phyloP scores from a whole-genome alignment of 176 grass and related monocot species.

The Poa pratensis region DNA sequence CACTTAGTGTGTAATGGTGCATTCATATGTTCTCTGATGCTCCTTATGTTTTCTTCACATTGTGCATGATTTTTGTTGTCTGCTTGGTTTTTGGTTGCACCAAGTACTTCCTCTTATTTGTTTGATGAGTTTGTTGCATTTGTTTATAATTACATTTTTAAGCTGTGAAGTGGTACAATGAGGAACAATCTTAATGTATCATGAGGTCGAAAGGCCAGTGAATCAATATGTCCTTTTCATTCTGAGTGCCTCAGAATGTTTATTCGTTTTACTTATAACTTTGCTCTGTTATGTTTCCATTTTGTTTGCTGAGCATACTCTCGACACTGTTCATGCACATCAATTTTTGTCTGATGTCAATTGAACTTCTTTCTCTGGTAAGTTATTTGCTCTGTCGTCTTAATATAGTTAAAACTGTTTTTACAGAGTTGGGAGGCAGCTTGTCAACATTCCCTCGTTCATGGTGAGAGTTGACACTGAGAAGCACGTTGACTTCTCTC shows the following conservation, averaged over 20 bases:
- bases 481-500: constrained; percentile 81
- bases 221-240: constrained; percentile 1
- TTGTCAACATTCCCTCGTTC: constrained; percentile 83
- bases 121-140: not conserved
- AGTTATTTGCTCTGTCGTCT: not conserved
- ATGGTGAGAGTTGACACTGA: constrained; percentile 78
- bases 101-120: not conserved
- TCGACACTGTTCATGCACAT: not conserved
- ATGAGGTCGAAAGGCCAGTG: not conserved
- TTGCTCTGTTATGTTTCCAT: not conserved
- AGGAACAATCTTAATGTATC: not conserved
- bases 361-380: not conserved
- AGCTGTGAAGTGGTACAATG: not conserved
- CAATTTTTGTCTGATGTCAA: not conserved
- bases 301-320: not conserved
- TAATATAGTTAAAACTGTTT: not conserved
- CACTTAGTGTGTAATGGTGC: constrained; percentile 72
- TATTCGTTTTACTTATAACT: not conserved
- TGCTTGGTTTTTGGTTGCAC: not conserved
- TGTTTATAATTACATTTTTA: not conserved
- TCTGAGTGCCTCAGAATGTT: not conserved
- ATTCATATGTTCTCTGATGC: constrained; percentile 72
- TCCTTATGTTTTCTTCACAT: not conserved
- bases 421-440: constrained; percentile 72
- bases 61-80: not conserved